phyloP scores from a whole-genome alignment of 2,329 filamentous ascomycete genomes.

The Alternaria angustiovoidea region DNA sequence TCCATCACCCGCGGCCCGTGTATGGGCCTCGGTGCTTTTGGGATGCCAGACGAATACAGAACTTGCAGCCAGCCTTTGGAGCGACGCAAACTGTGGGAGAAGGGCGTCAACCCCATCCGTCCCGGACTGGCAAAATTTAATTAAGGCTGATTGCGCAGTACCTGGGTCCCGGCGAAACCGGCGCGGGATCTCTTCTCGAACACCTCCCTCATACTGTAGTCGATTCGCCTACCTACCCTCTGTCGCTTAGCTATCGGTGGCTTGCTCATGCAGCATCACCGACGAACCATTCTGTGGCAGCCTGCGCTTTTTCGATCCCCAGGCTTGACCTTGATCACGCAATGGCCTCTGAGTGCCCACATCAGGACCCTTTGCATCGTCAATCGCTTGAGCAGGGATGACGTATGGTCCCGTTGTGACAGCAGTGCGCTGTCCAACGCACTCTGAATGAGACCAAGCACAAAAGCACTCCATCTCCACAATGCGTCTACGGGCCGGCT shows the following conservation, averaged over 20 bases:
- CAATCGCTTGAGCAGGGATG: not conserved
- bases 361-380: not conserved
- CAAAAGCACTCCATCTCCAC: not conserved
- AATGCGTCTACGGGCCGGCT: conserved; percentile 4
- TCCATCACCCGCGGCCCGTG: conserved; percentile 9
- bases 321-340: not conserved
- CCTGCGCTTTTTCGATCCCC: not conserved
- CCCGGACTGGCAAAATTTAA: conserved; percentile 15
- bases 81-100: not conserved
- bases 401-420: conserved; percentile 1
- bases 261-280: conserved; percentile 7
- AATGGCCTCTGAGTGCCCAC: not conserved
- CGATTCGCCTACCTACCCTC: not conserved
- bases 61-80: conserved; percentile 17
- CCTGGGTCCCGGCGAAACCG: conserved; percentile 22
- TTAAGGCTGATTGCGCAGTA: conserved; percentile 31
- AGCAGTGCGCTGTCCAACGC: not conserved
- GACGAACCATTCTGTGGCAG: conserved; percentile 7
- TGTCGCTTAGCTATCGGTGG: conserved; percentile 4
- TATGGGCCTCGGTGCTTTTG: not conserved
- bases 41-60: conserved; percentile 11
- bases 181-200: conserved; percentile 20
- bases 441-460: not conserved
- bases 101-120: conserved; percentile 17
- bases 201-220: not conserved